Conservation (phyloP, 1,139 yeast species). For the Chernovozyma aurita region DNA sequence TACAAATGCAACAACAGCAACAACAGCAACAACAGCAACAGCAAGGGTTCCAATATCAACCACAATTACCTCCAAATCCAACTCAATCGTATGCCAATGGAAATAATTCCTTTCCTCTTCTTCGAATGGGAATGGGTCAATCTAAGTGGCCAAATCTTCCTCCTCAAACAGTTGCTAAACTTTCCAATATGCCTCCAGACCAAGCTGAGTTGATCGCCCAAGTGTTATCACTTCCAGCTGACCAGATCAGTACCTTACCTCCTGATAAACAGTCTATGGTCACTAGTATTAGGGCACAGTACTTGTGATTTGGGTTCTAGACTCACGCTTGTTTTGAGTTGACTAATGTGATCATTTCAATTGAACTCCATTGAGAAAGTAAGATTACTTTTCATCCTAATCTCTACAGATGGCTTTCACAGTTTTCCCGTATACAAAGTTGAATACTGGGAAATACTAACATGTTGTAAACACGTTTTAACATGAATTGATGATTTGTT, state of each 20-base stretch:
- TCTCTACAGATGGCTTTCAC: too few species aligned
- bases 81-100: slow-evolving; percentile 2
- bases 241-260: slow-evolving; percentile 53
- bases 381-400: neutral
- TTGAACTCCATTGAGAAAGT: neutral
- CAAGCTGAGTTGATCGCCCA: slow-evolving; percentile 66
- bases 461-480: too few species aligned
- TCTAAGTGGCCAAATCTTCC: slow-evolving; percentile 51
- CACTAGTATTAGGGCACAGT: slow-evolving; percentile 53
- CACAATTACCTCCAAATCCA: slow-evolving; percentile 1
- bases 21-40: slow-evolving; percentile 8
- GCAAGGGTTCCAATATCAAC: slow-evolving; percentile 5
- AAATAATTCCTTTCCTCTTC: slow-evolving; percentile 12
- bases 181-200: slow-evolving; percentile 44
- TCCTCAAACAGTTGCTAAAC: slow-evolving; percentile 42
- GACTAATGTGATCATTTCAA: neutral
- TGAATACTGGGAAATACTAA: too few species aligned
- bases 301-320: too few species aligned
- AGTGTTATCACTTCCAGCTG: slow-evolving; percentile 54
- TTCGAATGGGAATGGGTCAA: neutral
- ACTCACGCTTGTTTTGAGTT: too few species aligned
- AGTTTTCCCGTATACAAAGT: too few species aligned
- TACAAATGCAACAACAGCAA: slow-evolving; percentile 9
- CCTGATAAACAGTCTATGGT: slow-evolving; percentile 60
- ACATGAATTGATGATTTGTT: too few species aligned